These are phyloP conservation scores for Dactylellina drechsleri DNA, from an alignment of 2,329 filamentous ascomycete genomes.

Conservation along the genomic window DNA sequence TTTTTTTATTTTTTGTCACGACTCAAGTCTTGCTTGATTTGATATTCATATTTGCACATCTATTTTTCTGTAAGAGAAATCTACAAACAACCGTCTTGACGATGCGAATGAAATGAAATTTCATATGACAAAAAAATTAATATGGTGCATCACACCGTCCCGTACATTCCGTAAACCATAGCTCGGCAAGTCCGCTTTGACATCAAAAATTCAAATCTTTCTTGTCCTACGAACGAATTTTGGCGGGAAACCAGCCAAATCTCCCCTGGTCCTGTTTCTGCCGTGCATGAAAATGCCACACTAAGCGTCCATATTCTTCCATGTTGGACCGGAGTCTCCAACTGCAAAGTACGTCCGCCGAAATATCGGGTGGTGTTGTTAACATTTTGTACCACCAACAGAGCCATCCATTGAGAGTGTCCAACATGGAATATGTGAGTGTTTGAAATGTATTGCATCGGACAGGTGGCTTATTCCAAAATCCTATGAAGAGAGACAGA, in stretches of 20 bases:
- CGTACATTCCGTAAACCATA: constrained; percentile 1
- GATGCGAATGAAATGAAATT: constrained; percentile 26
- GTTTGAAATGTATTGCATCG: constrained; percentile 41
- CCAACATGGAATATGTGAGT: constrained; percentile 14
- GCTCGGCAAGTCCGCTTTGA: constrained; percentile 5
- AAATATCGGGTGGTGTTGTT: too few relatives aligned
- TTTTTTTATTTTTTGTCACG: background rate
- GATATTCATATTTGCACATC: constrained; percentile 37
- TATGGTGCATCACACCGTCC: too few relatives aligned
- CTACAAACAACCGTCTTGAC: constrained; percentile 8
- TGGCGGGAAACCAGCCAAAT: constrained; percentile 3
- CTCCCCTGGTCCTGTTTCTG: constrained; percentile 11
- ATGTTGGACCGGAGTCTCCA: constrained; percentile 7
- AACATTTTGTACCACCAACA: too few relatives aligned
- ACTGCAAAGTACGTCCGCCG: background rate
- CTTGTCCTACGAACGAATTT: too few relatives aligned
- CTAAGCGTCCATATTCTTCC: constrained; percentile 8
- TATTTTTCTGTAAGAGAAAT: constrained; percentile 37
- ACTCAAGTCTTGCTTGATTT: constrained; percentile 22
- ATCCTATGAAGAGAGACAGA: too few relatives aligned
- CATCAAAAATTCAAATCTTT: constrained; percentile 15
- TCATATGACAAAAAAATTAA: constrained; percentile 19
- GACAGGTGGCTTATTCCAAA: too few relatives aligned
- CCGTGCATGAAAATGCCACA: constrained; percentile 12
- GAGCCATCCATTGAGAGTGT: too few relatives aligned